Conservation (phyloP, 306 rosid species). For the Trifolium repens region DNA sequence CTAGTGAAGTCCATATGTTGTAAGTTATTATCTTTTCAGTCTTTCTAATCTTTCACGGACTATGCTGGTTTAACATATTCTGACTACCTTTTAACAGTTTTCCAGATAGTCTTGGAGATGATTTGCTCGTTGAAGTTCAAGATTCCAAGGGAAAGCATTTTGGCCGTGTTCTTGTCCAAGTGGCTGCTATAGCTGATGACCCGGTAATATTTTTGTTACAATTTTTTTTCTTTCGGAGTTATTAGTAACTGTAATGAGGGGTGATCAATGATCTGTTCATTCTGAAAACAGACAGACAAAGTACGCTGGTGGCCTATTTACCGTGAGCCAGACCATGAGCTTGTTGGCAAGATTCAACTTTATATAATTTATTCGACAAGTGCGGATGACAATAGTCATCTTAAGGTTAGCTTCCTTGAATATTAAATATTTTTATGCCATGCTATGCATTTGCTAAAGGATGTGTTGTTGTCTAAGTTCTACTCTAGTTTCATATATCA, state of each 20-base stretch:
- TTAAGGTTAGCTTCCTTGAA: constrained; percentile 61
- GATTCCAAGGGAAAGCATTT: constrained; percentile 91
- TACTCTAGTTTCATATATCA: background rate
- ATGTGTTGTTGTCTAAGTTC: constrained; percentile 7
- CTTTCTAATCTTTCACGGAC: constrained; percentile 18
- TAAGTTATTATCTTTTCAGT: constrained; percentile 48
- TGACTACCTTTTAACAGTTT: constrained; percentile 78
- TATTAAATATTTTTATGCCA: constrained; percentile 10
- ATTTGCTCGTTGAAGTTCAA: constrained; percentile 85
- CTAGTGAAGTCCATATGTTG: constrained; percentile 91
- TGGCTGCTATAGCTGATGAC: constrained; percentile 82
- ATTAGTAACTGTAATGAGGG: constrained; percentile 16
- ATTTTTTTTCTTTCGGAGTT: constrained; percentile 5
- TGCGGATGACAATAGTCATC: constrained; percentile 81
- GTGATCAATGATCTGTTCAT: constrained; percentile 34
- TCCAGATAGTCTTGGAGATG: constrained; percentile 96
- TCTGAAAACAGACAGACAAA: constrained; percentile 82
- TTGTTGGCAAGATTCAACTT: constrained; percentile 88
- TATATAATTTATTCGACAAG: constrained; percentile 69
- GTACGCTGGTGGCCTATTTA: constrained; percentile 94
- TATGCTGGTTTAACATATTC: constrained; percentile 42
- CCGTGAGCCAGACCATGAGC: constrained; percentile 81
- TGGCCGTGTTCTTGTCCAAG: constrained; percentile 82
- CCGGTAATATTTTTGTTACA: constrained; percentile 60
- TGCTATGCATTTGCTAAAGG: constrained; percentile 12